Conservation (phyloP, 352 stramenopile genomes). For the Elongisporangium senticosum region DNA sequence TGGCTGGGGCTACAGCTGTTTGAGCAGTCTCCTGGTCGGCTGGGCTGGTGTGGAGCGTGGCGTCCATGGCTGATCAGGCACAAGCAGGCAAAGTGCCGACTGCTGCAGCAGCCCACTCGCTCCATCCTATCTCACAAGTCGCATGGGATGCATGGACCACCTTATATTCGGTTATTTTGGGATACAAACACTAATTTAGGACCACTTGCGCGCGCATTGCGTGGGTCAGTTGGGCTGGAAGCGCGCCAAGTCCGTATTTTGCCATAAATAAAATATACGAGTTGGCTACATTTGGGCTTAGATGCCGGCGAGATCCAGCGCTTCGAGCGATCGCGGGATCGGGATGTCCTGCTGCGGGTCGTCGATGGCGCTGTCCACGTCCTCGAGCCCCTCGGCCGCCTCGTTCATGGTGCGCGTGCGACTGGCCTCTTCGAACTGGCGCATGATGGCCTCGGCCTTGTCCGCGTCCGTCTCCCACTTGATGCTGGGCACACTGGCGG, state of each 20-base stretch:
- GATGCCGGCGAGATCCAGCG: conserved; percentile 69
- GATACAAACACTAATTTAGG: background rate
- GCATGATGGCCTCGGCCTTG: conserved; percentile 77
- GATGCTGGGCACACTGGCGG: conserved; percentile 27
- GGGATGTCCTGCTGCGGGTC: conserved; percentile 61
- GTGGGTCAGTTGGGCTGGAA: background rate
- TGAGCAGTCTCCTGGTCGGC: conserved; percentile 1
- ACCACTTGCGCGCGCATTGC: background rate
- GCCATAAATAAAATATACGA: background rate
- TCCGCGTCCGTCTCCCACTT: conserved; percentile 80
- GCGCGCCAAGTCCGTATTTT: background rate
- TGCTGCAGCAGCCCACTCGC: background rate
- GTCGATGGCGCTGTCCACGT: conserved; percentile 47
- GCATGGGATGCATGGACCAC: background rate
- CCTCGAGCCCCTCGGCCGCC: conserved; percentile 39
- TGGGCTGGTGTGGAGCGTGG: conserved; percentile 2
- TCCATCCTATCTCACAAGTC: background rate
- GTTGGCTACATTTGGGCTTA: conserved; percentile 12
- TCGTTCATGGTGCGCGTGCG: conserved; percentile 48
- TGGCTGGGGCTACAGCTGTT: background rate
- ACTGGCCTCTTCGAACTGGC: conserved; percentile 75
- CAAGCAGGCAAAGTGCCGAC: background rate
- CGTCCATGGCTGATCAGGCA: background rate
- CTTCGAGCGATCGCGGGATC: conserved; percentile 72
- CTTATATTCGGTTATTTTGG: background rate